phyloP scores from a whole-genome alignment of 805 yeast species.

The Zygoascus flipseniorum region DNA sequence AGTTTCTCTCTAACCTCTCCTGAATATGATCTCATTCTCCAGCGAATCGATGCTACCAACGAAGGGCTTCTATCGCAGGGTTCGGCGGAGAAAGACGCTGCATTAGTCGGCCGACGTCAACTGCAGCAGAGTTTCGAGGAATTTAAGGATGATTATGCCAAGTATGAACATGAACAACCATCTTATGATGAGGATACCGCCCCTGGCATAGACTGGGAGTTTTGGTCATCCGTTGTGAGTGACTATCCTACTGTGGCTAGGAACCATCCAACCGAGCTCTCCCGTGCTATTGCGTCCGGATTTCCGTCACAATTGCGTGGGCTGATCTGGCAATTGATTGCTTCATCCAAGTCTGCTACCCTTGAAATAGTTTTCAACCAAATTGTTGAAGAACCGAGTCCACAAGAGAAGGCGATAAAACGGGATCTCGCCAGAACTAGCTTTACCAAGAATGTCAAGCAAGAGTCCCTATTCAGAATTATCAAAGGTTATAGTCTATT shows the following conservation, averaged over 20 bases:
- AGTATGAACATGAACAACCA: slow-evolving; percentile 10
- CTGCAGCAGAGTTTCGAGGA: slow-evolving; percentile 29
- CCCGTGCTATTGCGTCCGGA: slow-evolving; percentile 59
- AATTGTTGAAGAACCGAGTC: slow-evolving; percentile 40
- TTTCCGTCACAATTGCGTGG: slow-evolving; percentile 83
- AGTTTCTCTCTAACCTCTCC: slow-evolving; percentile 19
- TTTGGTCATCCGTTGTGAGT: slow-evolving; percentile 77
- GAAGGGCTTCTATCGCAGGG: slow-evolving; percentile 43
- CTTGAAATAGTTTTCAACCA: slow-evolving; percentile 51
- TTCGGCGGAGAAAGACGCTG: slow-evolving; percentile 43
- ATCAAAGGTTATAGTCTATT: slow-evolving; percentile 76
- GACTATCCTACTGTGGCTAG: slow-evolving; percentile 64
- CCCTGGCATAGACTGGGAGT: slow-evolving; percentile 37
- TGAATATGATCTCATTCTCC: slow-evolving; percentile 52
- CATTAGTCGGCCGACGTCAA: slow-evolving; percentile 35
- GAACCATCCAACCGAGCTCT: slow-evolving; percentile 50
- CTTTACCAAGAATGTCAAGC: slow-evolving; percentile 60
- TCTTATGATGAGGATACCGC: slow-evolving; percentile 3
- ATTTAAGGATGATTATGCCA: slow-evolving; percentile 17
- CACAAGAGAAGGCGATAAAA: slow-evolving; percentile 66
- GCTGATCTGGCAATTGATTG: slow-evolving; percentile 83
- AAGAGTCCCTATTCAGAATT: slow-evolving; percentile 60
- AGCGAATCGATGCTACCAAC: slow-evolving; percentile 49
- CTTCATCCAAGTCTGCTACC: slow-evolving; percentile 62
- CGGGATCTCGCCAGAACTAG: slow-evolving; percentile 83